Evolutionary conservation across 1,284 basidiomycete genomes (phyloP), one percentile per base, ranked within the genome.

Genomic region (Pholiota adiposa): DNA sequence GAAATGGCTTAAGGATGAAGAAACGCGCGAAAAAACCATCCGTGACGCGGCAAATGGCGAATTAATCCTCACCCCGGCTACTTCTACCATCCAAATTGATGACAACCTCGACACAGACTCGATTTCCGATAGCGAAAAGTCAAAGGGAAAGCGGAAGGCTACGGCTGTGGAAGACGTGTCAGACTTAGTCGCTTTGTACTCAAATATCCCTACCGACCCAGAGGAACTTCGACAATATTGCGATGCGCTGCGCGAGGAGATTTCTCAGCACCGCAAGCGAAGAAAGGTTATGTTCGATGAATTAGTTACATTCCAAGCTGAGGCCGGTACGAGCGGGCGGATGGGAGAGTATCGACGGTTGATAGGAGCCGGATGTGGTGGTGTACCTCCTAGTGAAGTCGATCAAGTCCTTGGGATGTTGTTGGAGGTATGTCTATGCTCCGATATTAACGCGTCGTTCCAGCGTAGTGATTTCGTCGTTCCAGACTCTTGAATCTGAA

Each of bases 331-430:
- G 1, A 88, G 90, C 29, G 93, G 92, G 21, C 83, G 89, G 62
- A 95, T 97, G 86, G 83, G 86, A 1, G 91, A 96, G 65, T 98
- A 97, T 72, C 81, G 94, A 64, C 82, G 89, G 62, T 75, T 97
- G 56, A 94, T 97, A 67, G 89, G 90, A 18, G 87, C 93, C 11
- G 94, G 93, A 0, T 95, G 93, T 74, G 92, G 93, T n/a, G 93
- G 93, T 0, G 83, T 96, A n/a, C 84, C 89, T 1, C 83, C 89
- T 1, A 81, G 87, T 27, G 94, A 97, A 65, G 90, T 97, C 31
- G 95, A 97, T 68, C 84, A 85, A 62, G 88, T 94, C 4, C 81
- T 97, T 59, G 87, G 86, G 43, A 90, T 92, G 82, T 77, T 96
- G 46, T 81, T 94, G 23, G 93, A 95, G 85, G 93, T 93, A 67